Conservation (phyloP, 2,329 filamentous ascomycete genomes). For the Dactylonectria macrodidyma region DNA sequence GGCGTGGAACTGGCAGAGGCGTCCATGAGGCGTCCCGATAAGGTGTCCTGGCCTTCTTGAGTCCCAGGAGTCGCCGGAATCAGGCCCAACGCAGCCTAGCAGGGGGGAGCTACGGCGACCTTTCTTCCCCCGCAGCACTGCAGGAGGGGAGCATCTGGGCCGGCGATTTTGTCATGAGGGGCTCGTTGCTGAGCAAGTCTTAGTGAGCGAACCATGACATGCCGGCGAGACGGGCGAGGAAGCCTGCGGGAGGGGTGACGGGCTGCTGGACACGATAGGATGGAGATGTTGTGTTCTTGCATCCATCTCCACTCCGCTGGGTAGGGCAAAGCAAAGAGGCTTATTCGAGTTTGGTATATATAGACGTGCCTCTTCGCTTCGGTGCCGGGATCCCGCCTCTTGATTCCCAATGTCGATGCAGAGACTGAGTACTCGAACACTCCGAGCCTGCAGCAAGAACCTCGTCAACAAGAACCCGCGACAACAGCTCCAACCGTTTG, state of each 20-base stretch:
- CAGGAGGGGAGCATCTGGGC: no score
- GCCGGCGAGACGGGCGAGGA: slow-evolving; percentile 3
- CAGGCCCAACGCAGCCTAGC: not conserved
- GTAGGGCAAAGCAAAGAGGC: not conserved
- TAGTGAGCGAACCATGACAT: slow-evolving; percentile 37
- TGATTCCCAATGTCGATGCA: slow-evolving; percentile 40
- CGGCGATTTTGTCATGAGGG: slow-evolving; percentile 34
- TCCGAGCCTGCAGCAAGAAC: slow-evolving; percentile 32
- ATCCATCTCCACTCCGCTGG: slow-evolving; percentile 13
- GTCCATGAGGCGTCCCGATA: no score
- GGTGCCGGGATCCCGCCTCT: slow-evolving; percentile 4
- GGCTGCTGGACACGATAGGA: slow-evolving; percentile 1
- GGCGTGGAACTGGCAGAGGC: not conserved
- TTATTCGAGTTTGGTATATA: slow-evolving; percentile 34
- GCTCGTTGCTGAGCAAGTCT: slow-evolving; percentile 43
- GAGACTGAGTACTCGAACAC: slow-evolving; percentile 37
- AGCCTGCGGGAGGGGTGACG: not conserved
- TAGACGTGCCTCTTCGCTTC: slow-evolving; percentile 31
- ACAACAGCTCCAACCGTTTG: slow-evolving; percentile 29
- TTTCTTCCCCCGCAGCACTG: not conserved
- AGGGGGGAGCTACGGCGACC: slow-evolving; percentile 6
- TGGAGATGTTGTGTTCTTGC: slow-evolving; percentile 1
- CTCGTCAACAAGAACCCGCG: slow-evolving; percentile 24
- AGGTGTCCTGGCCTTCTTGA: not conserved
- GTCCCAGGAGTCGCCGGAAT: not conserved